Conservation (phyloP, 345 rosid genomes). For the Camelina hispida region DNA sequence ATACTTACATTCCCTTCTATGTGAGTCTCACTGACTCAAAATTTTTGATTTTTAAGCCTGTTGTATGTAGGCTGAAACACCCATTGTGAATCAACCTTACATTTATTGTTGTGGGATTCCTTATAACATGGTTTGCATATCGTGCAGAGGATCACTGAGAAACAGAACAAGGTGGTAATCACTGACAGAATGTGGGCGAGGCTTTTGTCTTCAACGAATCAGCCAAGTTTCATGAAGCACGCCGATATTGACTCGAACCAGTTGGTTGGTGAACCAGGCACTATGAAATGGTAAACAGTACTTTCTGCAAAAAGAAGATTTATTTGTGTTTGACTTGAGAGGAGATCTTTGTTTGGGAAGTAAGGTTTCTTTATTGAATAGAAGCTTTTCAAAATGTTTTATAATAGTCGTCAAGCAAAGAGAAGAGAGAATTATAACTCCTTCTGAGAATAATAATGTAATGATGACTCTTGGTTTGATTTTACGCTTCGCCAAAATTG, state of each 20-base stretch:
- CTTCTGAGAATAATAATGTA: slow-evolving; percentile 39
- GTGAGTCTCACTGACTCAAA: slow-evolving; percentile 51
- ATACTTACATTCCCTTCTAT: slow-evolving; percentile 80
- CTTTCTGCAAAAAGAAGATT: not conserved
- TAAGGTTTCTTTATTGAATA: slow-evolving; percentile 29
- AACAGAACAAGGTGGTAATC: slow-evolving; percentile 76
- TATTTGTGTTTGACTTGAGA: slow-evolving; percentile 13
- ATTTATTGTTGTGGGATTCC: not conserved
- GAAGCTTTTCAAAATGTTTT: slow-evolving; percentile 30
- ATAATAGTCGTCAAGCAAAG: slow-evolving; percentile 33
- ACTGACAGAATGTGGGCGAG: slow-evolving; percentile 98
- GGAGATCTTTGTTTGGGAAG: slow-evolving; percentile 37
- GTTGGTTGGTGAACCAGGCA: slow-evolving; percentile 40
- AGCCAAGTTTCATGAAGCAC: slow-evolving; percentile 68
- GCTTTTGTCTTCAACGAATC: slow-evolving; percentile 85
- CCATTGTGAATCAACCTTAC: slow-evolving; percentile 5
- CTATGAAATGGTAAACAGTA: slow-evolving; percentile 39
- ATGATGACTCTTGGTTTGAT: slow-evolving; percentile 26
- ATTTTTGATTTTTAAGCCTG: not conserved
- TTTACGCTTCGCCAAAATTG: slow-evolving; percentile 19
- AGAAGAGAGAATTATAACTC: slow-evolving; percentile 9
- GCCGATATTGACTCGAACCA: slow-evolving; percentile 48
- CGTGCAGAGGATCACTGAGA: slow-evolving; percentile 75
- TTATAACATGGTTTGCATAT: slow-evolving; percentile 21
- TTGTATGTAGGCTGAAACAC: not conserved